A percentile compares a stretch with the other conserved stretches of the same genome.
Conservation (phyloP, 2,329 filamentous ascomycete genomes). For the Penicillium griseofulvum region DNA sequence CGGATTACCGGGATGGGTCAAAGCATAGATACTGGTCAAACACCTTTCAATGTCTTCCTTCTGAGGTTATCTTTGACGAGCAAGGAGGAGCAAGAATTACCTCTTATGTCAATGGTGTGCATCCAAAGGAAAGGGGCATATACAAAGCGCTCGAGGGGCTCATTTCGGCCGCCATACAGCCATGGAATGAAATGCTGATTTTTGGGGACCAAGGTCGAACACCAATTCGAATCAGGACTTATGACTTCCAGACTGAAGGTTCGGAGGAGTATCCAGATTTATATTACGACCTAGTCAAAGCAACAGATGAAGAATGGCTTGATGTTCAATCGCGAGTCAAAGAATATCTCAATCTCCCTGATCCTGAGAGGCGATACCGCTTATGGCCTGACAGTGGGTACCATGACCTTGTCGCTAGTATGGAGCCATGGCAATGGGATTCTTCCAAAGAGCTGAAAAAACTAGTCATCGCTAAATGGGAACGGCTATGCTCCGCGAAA, state of each 20-base stretch:
- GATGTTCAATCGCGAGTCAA: background rate
- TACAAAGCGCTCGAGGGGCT: slow-evolving; percentile 5
- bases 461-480: background rate
- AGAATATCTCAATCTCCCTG: slow-evolving; percentile 7
- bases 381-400: background rate
- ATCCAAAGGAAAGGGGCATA: slow-evolving; percentile 3
- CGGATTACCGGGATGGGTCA: background rate
- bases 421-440: background rate
- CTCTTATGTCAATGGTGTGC: slow-evolving; percentile 8
- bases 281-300: no score
- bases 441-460: background rate
- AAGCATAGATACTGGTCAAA: background rate
- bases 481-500: background rate
- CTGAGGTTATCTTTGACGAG: background rate
- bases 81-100: background rate
- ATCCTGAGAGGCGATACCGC: slow-evolving; percentile 1
- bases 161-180: background rate
- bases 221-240: slow-evolving; percentile 9
- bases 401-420: slow-evolving; percentile 4
- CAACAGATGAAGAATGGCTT: slow-evolving; percentile 5
- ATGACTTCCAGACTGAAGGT: slow-evolving; percentile 9
- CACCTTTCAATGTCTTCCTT: slow-evolving; percentile 8
- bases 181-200: slow-evolving; percentile 4
- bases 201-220: slow-evolving; percentile 6
- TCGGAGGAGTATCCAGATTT: no score